A percentile compares a stretch with the other conserved stretches of the same genome.
Evolutionary conservation across 1,284 basidiomycete genomes (phyloP).

Genomic region (Microbotryomycetes sp.): DNA sequence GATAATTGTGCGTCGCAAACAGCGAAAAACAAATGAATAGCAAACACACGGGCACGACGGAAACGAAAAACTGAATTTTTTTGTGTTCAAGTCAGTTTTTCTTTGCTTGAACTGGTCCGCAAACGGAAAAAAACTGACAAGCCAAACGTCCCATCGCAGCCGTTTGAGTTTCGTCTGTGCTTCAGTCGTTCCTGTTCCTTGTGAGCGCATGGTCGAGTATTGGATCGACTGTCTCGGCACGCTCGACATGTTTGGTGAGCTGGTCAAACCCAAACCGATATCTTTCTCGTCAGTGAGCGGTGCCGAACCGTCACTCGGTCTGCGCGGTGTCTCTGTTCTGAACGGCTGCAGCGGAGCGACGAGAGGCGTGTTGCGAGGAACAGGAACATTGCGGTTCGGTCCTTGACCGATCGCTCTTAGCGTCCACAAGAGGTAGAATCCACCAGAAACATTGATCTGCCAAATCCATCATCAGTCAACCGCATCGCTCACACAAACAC

Average conservation of each 20-base stretch:
- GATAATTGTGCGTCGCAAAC: background rate
- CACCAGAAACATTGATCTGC: constrained; percentile 14
- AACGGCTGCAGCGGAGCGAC: constrained; percentile 12
- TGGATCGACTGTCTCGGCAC: too few relatives aligned
- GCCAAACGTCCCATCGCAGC: constrained; percentile 9
- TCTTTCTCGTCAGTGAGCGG: too few relatives aligned
- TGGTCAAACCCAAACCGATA: background rate
- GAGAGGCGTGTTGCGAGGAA: constrained; percentile 1
- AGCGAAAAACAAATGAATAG: constrained; percentile 9
- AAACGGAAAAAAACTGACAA: background rate
- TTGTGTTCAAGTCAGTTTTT: background rate
- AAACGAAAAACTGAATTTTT: constrained; percentile 6
- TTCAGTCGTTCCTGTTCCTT: too few relatives aligned
- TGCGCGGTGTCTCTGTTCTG: too few relatives aligned
- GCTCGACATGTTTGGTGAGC: too few relatives aligned
- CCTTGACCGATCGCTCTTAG: constrained; percentile 1
- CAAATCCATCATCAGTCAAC: background rate
- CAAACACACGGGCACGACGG: constrained; percentile 7
- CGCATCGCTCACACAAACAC: background rate
- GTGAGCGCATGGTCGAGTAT: too few relatives aligned
- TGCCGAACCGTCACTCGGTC: too few relatives aligned
- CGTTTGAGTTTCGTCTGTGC: background rate
- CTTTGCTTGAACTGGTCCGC: background rate
- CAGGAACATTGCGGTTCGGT: background rate
- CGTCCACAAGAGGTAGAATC: constrained; percentile 10